Evolutionary conservation across 2,329 filamentous ascomycete species (phyloP).

Genomic region (Stemphylium beticola): DNA sequence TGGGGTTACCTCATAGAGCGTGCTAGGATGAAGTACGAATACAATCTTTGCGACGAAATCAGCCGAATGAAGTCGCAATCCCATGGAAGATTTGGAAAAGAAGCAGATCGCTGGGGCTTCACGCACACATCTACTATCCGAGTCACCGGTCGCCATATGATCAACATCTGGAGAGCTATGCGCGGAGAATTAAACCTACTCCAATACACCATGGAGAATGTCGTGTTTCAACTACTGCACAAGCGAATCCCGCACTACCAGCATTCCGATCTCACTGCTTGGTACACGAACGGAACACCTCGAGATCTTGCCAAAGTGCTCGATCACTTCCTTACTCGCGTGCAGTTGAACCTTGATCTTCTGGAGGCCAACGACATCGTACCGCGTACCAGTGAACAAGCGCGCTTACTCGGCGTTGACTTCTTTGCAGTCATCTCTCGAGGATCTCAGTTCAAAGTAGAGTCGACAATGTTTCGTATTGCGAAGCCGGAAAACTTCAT

Average conservation of each 20-base stretch:
- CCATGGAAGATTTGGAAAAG: constrained; percentile 82
- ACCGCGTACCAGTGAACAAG: constrained; percentile 89
- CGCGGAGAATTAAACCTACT: constrained; percentile 86
- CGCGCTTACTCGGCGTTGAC: constrained; percentile 88
- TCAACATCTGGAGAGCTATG: constrained; percentile 98
- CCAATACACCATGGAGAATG: constrained; percentile 96
- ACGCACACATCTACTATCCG: constrained; percentile 90
- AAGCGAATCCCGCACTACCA: constrained; percentile 87
- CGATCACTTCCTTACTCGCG: constrained; percentile 76
- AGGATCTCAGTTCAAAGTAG: constrained; percentile 97
- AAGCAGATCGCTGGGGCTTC: constrained; percentile 90
- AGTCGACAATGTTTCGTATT: constrained; percentile 98
- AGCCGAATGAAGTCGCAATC: constrained; percentile 86
- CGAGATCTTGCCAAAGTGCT: constrained; percentile 76
- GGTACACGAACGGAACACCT: constrained; percentile 75
- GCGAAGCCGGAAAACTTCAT: constrained; percentile 96
- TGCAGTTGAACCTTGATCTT: constrained; percentile 86
- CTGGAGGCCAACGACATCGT: constrained; percentile 89
- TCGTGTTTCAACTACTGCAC: constrained; percentile 88
- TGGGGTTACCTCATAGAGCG: constrained; percentile 97
- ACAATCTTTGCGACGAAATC: constrained; percentile 88
- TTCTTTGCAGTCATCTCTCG: constrained; percentile 96
- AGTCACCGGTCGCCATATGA: constrained; percentile 92
- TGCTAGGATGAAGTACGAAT: constrained; percentile 83
- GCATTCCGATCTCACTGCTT: constrained; percentile 77